These are phyloP conservation scores for Exophiala lecanii-corni DNA, from an alignment of 2,329 filamentous ascomycete genomes.

Conservation along the genomic window DNA sequence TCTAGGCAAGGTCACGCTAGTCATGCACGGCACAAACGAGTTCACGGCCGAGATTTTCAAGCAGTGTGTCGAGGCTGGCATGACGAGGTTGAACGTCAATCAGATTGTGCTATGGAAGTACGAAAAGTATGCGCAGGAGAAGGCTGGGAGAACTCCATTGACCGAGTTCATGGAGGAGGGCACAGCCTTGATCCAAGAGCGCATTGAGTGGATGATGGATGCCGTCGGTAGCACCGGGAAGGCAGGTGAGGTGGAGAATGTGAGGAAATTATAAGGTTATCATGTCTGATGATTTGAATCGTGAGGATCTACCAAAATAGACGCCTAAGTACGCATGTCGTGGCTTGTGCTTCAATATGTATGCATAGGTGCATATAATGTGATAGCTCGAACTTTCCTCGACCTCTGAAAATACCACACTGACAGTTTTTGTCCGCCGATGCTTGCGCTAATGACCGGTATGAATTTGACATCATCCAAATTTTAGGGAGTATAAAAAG, in stretches of 20 bases:
- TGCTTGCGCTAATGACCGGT: too few species aligned
- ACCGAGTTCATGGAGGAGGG: slow-evolving; percentile 53
- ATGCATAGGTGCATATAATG: too few species aligned
- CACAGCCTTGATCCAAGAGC: slow-evolving; percentile 51
- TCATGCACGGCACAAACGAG: slow-evolving; percentile 56
- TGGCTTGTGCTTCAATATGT: too few species aligned
- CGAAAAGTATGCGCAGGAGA: slow-evolving; percentile 46
- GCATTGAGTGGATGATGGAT: slow-evolving; percentile 55
- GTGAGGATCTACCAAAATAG: too few species aligned
- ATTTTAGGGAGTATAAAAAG: too few species aligned
- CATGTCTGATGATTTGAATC: too few species aligned
- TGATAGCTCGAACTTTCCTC: too few species aligned
- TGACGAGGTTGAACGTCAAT: slow-evolving; percentile 57
- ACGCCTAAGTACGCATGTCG: too few species aligned
- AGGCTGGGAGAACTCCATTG: slow-evolving; percentile 48
- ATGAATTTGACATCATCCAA: too few species aligned
- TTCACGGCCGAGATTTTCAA: slow-evolving; percentile 53
- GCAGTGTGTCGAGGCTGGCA: slow-evolving; percentile 51
- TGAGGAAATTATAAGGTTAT: neutral
- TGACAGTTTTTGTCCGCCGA: too few species aligned
- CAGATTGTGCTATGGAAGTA: slow-evolving; percentile 47
- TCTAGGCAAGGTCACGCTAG: slow-evolving; percentile 47
- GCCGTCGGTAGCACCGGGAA: slow-evolving; percentile 39
- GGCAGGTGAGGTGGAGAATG: slow-evolving; percentile 24
- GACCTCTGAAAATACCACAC: too few species aligned